Evolutionary conservation across 805 yeast genomes (phyloP), one percentile per base, ranked within the genome.

Genomic region (Saccharomycopsis lassenensis): DNA sequence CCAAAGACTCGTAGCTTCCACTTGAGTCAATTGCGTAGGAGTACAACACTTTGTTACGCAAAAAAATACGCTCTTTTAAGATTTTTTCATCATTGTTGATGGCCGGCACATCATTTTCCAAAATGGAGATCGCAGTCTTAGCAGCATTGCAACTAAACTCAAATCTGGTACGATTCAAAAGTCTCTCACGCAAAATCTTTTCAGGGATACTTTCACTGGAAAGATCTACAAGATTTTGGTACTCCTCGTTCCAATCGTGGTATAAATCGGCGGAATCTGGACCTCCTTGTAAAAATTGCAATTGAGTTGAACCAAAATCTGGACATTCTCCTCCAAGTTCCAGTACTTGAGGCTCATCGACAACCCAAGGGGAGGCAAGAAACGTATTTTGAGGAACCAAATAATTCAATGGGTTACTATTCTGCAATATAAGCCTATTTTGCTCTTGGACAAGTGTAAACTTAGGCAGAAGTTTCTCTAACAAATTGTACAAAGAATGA

Each of bases 231-330:
- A 84, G 67, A 2, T 84, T 67, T 62, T 91, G 97, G 51, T 75
- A 75, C 48, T 91, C 96, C 46, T 81, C 94, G 55, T 86, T 86
- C 82, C 93, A 87, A 49, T 89, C 95, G 49, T 77, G 77, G 28
- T 61, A 57, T 15, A 59, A 53, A 33, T 69, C 77, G 20, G 70
- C 67, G 28, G 77, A 80, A 45, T 74, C 80, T 17, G 67, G 63
- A 25, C 82, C 82, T 45, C 71, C 69, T 29, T 57, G 49, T 29
- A 75, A 58, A 33, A 46, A 51, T 6, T 44, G 43, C 12, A 48
- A 39, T 39, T 55, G 58, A 20, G 41, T 37, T 37, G 44, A 50
- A 31, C 58, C 59, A 24, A 46, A 48, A 34, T 55, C 58, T 18
- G 58, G 47, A n/a, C n/a, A n/a, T n/a, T n/a, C n/a, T n/a, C n/a